Conservation (phyloP, 2,329 filamentous ascomycete genomes). For the Fusarium sp. region DNA sequence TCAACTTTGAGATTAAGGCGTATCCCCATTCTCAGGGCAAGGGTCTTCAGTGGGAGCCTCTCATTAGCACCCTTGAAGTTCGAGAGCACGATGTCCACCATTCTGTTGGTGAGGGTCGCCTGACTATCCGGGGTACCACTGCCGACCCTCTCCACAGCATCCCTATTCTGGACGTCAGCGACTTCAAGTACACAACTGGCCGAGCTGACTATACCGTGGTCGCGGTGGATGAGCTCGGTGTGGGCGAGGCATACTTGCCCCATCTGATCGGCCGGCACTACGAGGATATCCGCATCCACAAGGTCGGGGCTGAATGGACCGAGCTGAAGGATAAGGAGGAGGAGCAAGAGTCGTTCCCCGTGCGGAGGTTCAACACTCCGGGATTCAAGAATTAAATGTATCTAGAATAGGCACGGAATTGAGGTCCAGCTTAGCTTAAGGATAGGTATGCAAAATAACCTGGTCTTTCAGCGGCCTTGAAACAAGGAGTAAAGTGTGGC, state of each 20-base stretch:
- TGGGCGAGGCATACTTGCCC: neutral
- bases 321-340: neutral
- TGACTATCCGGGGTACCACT: neutral
- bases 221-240: neutral
- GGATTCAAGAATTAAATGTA: neutral
- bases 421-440: neutral
- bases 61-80: neutral
- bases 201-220: conserved; percentile 3
- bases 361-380: neutral
- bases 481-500: neutral
- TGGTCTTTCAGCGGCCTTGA: neutral
- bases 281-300: neutral
- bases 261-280: neutral
- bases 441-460: too few relatives aligned
- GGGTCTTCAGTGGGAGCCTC: conserved; percentile 6
- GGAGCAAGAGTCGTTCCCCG: neutral
- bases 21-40: conserved; percentile 1
- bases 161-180: neutral
- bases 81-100: neutral
- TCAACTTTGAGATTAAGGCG: conserved; percentile 11
- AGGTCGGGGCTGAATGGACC: neutral
- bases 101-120: neutral
- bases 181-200: conserved; percentile 3
- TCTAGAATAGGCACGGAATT: neutral
- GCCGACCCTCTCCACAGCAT: conserved; percentile 9